Evolutionary conservation across 495 filamentous ascomycete genomes (phyloP), one percentile per base, ranked within the genome.

Genomic region (Penicillium salamii): DNA sequence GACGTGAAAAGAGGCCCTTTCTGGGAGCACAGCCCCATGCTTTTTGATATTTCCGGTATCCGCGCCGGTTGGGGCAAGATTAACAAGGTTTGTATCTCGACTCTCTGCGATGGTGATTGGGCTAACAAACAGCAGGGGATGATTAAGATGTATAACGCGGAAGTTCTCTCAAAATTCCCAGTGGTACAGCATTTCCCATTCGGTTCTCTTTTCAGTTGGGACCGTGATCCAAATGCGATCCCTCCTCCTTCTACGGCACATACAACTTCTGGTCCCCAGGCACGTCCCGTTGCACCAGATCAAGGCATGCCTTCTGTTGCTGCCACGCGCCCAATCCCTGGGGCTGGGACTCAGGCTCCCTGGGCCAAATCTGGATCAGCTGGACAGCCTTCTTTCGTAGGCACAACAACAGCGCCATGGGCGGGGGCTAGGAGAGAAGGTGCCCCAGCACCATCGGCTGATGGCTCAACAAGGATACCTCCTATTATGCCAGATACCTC

Each of bases 1-100:
- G 95, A 97, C 70, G 93, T 99, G 42, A 99, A 99, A 66, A 90
- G 75, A 45, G 93, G 93, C 0, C 93, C 95, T 1, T 99, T 99
- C 68, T 97, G 93, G 95, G 93, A 97, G 58, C 93, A 99, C 61
- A 95, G 89, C 49, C 95, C 90, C 2, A 91, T 95, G 61, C 76
- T 99, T 14, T 99, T 84, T 61, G 95, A 99, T 68, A 91, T 99
- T 26, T 92, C 87, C 4, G 93, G 93, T 14, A 83, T 99, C 48
- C 81, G 78, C 49, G 80, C 86, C 45, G 95, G 93, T 26, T 99
- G 93, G 93, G 93, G 85, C 20, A 99, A 99, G 72, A 95, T 99
- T 54, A 97, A 97, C 66, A 97, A 97, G 80, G 87, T 87, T 62
- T 48, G 62, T 9, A 7, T 49, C 19, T 18, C 18, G 13, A 7